Evolutionary conservation across 352 stramenopile species (phyloP).

Genomic region (Phytophthora chlamydospora): DNA sequence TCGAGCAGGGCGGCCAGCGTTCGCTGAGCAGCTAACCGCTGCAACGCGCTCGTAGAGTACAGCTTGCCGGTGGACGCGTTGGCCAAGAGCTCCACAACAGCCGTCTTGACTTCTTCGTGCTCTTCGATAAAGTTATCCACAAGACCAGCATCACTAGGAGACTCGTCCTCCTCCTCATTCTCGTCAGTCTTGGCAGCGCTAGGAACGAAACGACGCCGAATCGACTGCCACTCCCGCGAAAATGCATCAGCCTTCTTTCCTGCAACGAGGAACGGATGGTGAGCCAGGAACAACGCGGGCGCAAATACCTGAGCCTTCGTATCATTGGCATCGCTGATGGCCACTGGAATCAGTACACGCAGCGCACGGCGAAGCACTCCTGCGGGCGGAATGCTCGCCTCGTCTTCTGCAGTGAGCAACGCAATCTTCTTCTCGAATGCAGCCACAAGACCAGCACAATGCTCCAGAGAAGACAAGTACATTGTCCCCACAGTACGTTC

Average conservation of each 20-base stretch:
- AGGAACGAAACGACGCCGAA: conserved; percentile 74
- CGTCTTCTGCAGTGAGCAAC: conserved; percentile 41
- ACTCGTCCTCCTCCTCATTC: conserved; percentile 58
- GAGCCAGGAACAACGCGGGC: conserved; percentile 55
- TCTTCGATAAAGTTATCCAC: conserved; percentile 84
- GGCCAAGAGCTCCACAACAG: conserved; percentile 55
- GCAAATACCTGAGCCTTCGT: conserved; percentile 60
- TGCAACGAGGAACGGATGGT: conserved; percentile 79
- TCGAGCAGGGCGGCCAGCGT: conserved; percentile 74
- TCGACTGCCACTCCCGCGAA: conserved; percentile 64
- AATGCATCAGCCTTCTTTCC: conserved; percentile 59
- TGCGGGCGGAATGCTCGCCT: conserved; percentile 51
- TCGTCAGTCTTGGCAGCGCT: no score
- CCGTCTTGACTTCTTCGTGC: conserved; percentile 63
- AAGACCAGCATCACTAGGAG: conserved; percentile 56
- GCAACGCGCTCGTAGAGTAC: conserved; percentile 50
- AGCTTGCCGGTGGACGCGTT: conserved; percentile 52
- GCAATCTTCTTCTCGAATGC: conserved; percentile 72
- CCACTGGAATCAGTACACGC: conserved; percentile 54
- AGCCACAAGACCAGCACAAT: conserved; percentile 52
- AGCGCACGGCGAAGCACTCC: conserved; percentile 69
- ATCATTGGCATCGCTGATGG: conserved; percentile 38
- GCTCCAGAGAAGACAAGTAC: conserved; percentile 65
- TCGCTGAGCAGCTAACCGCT: conserved; percentile 72
- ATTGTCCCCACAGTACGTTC: conserved; percentile 50